Conservation (phyloP, 2,329 filamentous ascomycete genomes). For the Metarhizium brunneum region DNA sequence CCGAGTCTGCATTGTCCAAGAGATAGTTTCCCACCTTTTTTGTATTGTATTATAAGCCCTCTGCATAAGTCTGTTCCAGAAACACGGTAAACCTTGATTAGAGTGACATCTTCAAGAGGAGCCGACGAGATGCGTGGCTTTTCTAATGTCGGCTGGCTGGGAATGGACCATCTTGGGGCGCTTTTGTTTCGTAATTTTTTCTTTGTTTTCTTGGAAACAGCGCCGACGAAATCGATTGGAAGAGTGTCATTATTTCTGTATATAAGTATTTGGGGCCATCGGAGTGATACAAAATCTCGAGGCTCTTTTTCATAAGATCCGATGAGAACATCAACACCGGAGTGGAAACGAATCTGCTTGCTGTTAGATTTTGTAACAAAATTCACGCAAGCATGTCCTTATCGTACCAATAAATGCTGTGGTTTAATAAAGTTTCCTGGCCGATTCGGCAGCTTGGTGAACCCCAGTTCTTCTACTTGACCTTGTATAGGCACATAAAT, state of each 20-base stretch:
- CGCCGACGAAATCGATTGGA: conserved; percentile 3
- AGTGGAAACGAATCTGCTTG: background rate
- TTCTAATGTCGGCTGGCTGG: background rate
- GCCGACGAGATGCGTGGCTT: background rate
- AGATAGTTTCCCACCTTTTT: background rate
- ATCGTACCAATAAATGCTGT: conserved; percentile 2
- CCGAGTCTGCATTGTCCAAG: conserved; percentile 3
- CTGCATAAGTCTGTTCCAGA: conserved; percentile 1
- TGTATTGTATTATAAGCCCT: conserved; percentile 1
- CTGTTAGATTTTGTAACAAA: background rate
- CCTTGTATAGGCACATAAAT: conserved; percentile 2
- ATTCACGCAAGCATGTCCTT: background rate
- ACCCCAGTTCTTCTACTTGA: background rate
- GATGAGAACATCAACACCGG: background rate
- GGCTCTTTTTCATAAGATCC: background rate
- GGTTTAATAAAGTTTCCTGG: background rate
- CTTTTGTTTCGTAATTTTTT: background rate
- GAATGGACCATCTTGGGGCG: background rate
- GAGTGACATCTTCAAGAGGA: background rate
- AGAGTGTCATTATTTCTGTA: conserved; percentile 1
- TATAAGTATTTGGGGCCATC: conserved; percentile 1
- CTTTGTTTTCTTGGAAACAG: background rate
- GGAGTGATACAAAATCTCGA: background rate
- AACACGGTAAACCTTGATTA: background rate
- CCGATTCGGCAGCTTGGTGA: background rate